Base-by-base conservation (phyloP, 1,284 basidiomycete genomes). In the Tilletia indica region DNA sequence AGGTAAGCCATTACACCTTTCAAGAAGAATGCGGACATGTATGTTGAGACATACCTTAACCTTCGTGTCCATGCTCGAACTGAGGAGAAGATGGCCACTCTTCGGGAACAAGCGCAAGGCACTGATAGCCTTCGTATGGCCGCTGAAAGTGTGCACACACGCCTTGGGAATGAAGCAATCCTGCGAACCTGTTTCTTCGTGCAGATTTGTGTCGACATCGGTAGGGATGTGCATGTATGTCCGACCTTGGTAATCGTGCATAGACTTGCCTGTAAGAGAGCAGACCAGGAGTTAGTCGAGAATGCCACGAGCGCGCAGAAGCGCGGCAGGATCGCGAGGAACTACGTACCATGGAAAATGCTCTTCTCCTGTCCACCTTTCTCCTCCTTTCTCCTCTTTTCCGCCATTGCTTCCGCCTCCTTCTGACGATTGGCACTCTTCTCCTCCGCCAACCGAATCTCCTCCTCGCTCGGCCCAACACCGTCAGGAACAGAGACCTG, bases 81-180 rank as follows among this genome's bases (percentile, higher is more conserved):
- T 95, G 72, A 99, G 89, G 74, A 99, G 84, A 39, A 99, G 87
- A 86, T 99, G 97, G 0, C 94, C 95, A 14, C 93, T 94, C 72
- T 91, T 88, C 6, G 97, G 97, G 86, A 99, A 95, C 54, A 94
- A 87, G 70, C 93, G 91, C 75, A 99, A 90, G 69, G 92, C 92
- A n/a, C 93, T 93, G 4, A 99, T 93, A 56, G 92, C 97, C 85
- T 94, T 93, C 31, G 94, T 99, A 85, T 99, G 97, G 0, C 97
- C 97, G 2, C 93, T 96, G 92, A 93, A 99, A 0, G 96, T 98
- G 84, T 99, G 97, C 74, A 97, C 90, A 86, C 96, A 98, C 16
- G 89, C 87, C 86, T 98, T 97, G 47, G 97, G 97, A 71, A 98
- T 90, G 84, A 94, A 99, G 74, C 91, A 91, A 74, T 97, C 93